Evolutionary conservation across 1,284 basidiomycete genomes (phyloP), one percentile per base, ranked within the genome.

Genomic region (Cryptococcus sp.): DNA sequence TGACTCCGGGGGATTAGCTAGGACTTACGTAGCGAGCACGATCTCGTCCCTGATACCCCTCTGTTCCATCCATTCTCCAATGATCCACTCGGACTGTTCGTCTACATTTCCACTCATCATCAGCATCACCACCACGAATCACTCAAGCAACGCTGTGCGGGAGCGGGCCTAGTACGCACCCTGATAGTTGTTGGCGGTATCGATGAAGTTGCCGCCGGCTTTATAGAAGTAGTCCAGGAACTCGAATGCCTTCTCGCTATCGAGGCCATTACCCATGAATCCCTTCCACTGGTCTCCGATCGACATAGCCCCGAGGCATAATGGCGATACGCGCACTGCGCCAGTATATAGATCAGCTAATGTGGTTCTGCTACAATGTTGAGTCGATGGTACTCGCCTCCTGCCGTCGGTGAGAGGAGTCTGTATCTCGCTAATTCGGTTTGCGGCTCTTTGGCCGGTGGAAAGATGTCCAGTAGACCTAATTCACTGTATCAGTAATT

Each of bases 241-340:
- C 63, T 70, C 57, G 54, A 72, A 70, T 5, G 63, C 57, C 46
- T 71, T 49, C 27, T 72, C 68, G 54, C 54, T 23, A 40, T 60
- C 50, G 13, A 68, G 56, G 4, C 54, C 64, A 27, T 55, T 56
- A 20, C 61, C 67, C 70, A 76, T 70, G 20, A 63, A 64, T 10
- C 67, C 72, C 7, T 62, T 69, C 80, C 80, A 81, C 47, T 79
- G 76, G 55, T 80, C 72, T 19, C 82, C 82, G 54, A 83, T 71
- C 46, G 74, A 78, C 82, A 83, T 83, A 15, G 78, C 81, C 15
- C 83, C 83, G 8, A 84, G 74, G 59, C 76, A 78, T 15, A 84
- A 70, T 0, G 83, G 83, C 6, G 82, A 83, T 41, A 84, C 83
- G 42, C 73, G 64, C 25, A 71, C 65, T 57, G 56, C 15, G 11